A percentile compares a stretch with the other conserved stretches of the same genome.
These are phyloP conservation scores for Narthecium ossifragum DNA, from an alignment of 106 monocot species.

Conservation along the genomic window DNA sequence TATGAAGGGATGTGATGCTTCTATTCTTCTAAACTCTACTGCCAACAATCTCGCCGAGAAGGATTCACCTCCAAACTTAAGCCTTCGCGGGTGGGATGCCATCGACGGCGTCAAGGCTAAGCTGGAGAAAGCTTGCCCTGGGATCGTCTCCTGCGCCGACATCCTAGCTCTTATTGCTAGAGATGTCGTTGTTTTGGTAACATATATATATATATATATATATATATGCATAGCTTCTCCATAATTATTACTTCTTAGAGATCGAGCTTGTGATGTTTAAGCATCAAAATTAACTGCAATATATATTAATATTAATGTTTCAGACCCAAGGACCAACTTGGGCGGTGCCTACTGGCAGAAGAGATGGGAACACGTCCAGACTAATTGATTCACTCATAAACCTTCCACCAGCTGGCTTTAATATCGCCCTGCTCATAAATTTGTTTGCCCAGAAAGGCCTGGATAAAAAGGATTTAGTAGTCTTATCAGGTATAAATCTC, in stretches of 20 bases:
- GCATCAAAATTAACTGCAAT: too few relatives aligned
- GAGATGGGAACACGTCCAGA: constrained; percentile 18
- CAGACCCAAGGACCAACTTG: constrained; percentile 19
- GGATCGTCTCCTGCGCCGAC: constrained; percentile 46
- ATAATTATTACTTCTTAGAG: too few relatives aligned
- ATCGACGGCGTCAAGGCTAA: constrained; percentile 35
- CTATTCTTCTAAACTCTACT: constrained; percentile 27
- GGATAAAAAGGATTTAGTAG: constrained; percentile 28
- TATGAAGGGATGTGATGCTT: constrained; percentile 48
- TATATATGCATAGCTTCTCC: background rate
- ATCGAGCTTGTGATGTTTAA: too few relatives aligned
- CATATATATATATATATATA: background rate
- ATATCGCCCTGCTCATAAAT: background rate
- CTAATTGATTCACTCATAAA: background rate
- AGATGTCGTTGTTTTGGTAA: constrained; percentile 36
- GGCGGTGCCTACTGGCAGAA: constrained; percentile 7
- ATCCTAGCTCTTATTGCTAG: constrained; percentile 38
- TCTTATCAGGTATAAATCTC: constrained; percentile 26
- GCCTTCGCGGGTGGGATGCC: constrained; percentile 24
- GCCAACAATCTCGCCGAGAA: constrained; percentile 16
- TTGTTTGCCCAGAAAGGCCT: constrained; percentile 20
- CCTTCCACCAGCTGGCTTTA: constrained; percentile 8
- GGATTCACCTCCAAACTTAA: constrained; percentile 22
- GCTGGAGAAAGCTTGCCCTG: constrained; percentile 44
- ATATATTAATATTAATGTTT: too few relatives aligned